Percentiles rank a stretch among this genome's conserved stretches.
Evolutionary conservation across 192 early-diverging fungal genomes (phyloP).

Genomic region (Entomortierella lignicola): DNA sequence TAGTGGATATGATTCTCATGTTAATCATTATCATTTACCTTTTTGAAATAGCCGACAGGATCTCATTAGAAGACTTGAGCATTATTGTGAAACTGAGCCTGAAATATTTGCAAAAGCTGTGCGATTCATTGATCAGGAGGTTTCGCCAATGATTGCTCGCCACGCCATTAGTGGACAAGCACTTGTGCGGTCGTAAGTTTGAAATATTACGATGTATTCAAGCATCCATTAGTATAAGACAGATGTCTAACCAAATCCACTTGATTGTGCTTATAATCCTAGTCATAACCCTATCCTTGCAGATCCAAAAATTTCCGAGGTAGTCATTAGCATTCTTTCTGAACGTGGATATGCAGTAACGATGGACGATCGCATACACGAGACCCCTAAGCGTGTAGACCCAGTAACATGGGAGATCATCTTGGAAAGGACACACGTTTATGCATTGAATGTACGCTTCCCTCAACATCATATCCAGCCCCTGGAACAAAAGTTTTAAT

Average conservation of each 20-base stretch:
- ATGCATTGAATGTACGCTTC: slow-evolving; percentile 64
- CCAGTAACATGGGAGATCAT: slow-evolving; percentile 61
- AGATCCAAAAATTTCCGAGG: slow-evolving; percentile 61
- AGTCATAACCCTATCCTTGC: slow-evolving; percentile 58
- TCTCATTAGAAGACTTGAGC: slow-evolving; percentile 64
- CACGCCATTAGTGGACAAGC: slow-evolving; percentile 69
- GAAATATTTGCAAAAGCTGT: slow-evolving; percentile 58
- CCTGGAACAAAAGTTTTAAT: slow-evolving; percentile 67
- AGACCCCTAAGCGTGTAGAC: slow-evolving; percentile 62
- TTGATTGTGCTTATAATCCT: too few relatives aligned
- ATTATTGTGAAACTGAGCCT: slow-evolving; percentile 65
- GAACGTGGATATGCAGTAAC: slow-evolving; percentile 69
- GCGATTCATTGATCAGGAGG: slow-evolving; percentile 59
- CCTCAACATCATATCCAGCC: slow-evolving; percentile 71
- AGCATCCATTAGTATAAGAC: too few relatives aligned
- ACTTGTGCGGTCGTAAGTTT: slow-evolving; percentile 63
- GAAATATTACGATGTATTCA: too few relatives aligned
- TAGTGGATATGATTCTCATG: too few relatives aligned
- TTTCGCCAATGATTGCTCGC: slow-evolving; percentile 60
- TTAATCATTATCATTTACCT: too few relatives aligned
- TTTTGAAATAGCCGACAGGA: slow-evolving; percentile 54
- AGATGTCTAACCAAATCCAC: too few relatives aligned
- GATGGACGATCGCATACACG: slow-evolving; percentile 61
- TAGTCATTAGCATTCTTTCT: slow-evolving; percentile 67
- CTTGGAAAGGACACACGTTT: slow-evolving; percentile 57